Evolutionary conservation across 441 rosid genomes (phyloP), one percentile per base, ranked within the genome.

Genomic region (Syzygium malaccense): DNA sequence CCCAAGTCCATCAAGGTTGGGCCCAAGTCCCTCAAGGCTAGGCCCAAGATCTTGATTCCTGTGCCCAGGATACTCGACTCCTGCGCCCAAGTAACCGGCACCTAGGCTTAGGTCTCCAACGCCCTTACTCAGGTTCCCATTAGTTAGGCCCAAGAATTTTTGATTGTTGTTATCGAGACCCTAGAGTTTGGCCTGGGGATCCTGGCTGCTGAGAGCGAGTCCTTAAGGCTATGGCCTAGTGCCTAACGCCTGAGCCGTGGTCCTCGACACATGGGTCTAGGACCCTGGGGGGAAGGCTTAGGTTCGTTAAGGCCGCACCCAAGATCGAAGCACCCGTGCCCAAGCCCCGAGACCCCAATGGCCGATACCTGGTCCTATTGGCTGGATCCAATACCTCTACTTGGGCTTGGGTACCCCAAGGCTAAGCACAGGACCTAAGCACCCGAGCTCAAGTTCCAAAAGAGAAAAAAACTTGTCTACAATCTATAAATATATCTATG

Each of bases 161-260:
- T 23, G 2, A 62, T 9, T 62, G 4, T 14, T 28, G 9, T 4
- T 14, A 14, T 62, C 17, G 15, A 8, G 71, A n/a, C 14, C 71
- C 2, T 2, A 1, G 20, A 6, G 9, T 17, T 7, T 55, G 14
- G 71, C 20, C 8, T 64, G 20, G 20, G 37, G 11, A 64, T 64
- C 37, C 2, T 0, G 0, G 13, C 5, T 0, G 6, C 0, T 30
- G 23, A 64, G 37, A 1, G 23, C 3, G 14, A 64, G 75, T 30
- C 41, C 75, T 64, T 64, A 37, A 30, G 19, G 41, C 71, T 14
- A 30, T 9, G 75, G 12, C 41, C 41, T 64, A 7, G 19, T 30
- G 75, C 6, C 23, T 32, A 32, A 2, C 10, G 13, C 1, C 23
- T 0, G 6, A 7, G 75, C 41, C 75, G 2, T 8, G 12, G 23